Base-by-base conservation (phyloP, 2,329 filamentous ascomycete species). In the Acarospora socialis region DNA sequence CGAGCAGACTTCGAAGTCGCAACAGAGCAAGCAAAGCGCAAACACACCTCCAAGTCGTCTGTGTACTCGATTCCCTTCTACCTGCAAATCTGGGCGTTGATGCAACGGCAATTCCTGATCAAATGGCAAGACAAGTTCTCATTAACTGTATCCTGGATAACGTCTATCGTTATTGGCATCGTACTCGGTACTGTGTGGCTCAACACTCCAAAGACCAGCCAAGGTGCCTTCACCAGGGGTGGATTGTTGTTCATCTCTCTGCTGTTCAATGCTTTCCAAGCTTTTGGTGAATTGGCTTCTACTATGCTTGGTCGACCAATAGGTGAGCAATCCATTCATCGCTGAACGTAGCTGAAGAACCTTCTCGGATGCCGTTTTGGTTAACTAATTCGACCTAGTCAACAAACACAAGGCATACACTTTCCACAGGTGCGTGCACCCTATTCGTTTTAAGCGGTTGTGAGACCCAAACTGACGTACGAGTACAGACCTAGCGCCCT, bases 251-350 rank as follows among this genome's bases (percentile, higher is more conserved):
- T 92, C 57, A 73, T 84, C 33, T 63, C 78, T 14, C 67, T 92
- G 2, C 58, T 92, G 4, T 87, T 87, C 65, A 87, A 87, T 51
- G 78, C 79, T n/a, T 87, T 92, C 54, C 76, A 83, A 48, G 80
- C 82, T 15, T 86, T 90, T 48, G 71, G 77, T 0, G 82, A 92
- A 52, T 57, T 92, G 0, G 77, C 68, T 0, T 66, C 68, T 7
- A 79, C 77, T 2, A 87, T 90, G 79, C 58, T 75, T 10, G 81
- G 77, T 1, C 68, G 83, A 6, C 66, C 75, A 0, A 79, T 92
- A 21, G n/a, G n/a, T n/a, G n/a, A n/a, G n/a, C n/a, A n/a, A n/a
- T n/a, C n/a, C n/a, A n/a, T n/a, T n/a, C n/a, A n/a, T n/a, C n/a
- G n/a, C n/a, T n/a, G n/a, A n/a, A n/a, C n/a, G n/a, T n/a, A n/a